These are phyloP conservation scores for Bacidia rubella DNA, from an alignment of 495 filamentous ascomycete species.

Conservation along the genomic window DNA sequence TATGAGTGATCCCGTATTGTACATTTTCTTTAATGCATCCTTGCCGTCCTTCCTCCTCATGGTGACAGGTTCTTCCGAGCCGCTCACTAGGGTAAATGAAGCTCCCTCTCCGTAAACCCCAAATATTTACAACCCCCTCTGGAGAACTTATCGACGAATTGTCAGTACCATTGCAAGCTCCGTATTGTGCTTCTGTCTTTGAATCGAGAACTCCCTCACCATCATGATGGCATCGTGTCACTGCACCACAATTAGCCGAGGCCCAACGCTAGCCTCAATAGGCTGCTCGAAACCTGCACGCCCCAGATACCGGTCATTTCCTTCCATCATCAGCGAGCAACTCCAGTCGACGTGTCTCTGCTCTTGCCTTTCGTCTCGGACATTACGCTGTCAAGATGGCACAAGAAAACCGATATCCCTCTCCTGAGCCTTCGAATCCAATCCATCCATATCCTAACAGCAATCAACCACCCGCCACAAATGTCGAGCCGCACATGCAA, in stretches of 20 bases:
- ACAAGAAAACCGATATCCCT: slow-evolving; percentile 4
- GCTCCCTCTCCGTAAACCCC: slow-evolving; percentile 9
- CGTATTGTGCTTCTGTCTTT: too few relatives aligned
- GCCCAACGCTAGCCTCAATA: neutral
- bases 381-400: neutral
- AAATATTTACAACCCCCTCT: too few relatives aligned
- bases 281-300: neutral
- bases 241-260: neutral
- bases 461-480: slow-evolving; percentile 9
- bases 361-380: neutral
- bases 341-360: neutral
- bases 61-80: slow-evolving; percentile 15
- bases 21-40: too few relatives aligned
- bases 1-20: neutral
- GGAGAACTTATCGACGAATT: too few relatives aligned
- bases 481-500: slow-evolving; percentile 7
- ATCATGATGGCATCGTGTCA: neutral
- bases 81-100: slow-evolving; percentile 16
- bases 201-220: neutral
- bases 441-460: slow-evolving; percentile 4
- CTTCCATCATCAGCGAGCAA: neutral
- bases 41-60: too few relatives aligned
- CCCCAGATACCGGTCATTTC: neutral
- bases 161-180: too few relatives aligned
- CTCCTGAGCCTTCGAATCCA: neutral